Evolutionary conservation across 495 filamentous ascomycete genomes (phyloP).

Genomic region (Neurospora hispaniola): DNA sequence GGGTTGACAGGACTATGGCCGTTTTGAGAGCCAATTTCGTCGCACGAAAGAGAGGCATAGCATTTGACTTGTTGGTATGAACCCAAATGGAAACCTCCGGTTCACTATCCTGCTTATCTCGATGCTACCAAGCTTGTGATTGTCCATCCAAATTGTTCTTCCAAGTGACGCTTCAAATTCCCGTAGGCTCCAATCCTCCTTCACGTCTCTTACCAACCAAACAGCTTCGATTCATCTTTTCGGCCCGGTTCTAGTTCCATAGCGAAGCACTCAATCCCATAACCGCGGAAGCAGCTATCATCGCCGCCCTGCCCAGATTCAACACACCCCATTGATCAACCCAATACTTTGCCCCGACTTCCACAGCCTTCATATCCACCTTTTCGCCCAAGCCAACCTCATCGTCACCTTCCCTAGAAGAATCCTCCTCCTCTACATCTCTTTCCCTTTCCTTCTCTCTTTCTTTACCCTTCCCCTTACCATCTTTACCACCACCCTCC

Average conservation of each 20-base stretch:
- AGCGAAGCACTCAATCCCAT: slow-evolving; percentile 12
- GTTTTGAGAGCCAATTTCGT: background rate
- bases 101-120: background rate
- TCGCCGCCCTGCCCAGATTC: slow-evolving; percentile 36
- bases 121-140: background rate
- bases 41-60: background rate
- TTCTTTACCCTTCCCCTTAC: background rate
- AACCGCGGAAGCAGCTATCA: slow-evolving; percentile 13
- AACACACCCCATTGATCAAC: slow-evolving; percentile 46
- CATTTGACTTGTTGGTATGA: background rate
- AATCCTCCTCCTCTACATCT: background rate
- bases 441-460: background rate
- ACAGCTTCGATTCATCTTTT: background rate
- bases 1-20: background rate
- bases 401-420: background rate
- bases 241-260: background rate
- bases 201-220: background rate
- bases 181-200: background rate
- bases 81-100: background rate
- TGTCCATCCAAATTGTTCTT: background rate
- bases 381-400: slow-evolving; percentile 11
- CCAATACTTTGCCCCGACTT: slow-evolving; percentile 34
- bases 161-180: background rate
- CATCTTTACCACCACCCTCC: background rate
- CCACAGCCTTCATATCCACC: slow-evolving; percentile 22